phyloP scores from a whole-genome alignment of 73 alveolate species.

The Tetrahymena elliotti region DNA sequence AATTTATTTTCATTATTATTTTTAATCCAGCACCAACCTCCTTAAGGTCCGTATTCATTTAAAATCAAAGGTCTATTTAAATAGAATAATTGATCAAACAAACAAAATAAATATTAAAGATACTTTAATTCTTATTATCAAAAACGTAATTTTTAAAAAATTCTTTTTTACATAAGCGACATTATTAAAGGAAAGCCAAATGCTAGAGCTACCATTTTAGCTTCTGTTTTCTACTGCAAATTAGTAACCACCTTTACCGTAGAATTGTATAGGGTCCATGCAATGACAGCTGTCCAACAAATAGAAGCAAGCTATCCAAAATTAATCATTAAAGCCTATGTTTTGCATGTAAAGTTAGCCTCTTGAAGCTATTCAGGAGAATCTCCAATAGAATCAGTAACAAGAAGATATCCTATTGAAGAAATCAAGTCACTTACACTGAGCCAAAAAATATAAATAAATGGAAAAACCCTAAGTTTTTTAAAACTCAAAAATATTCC shows the following conservation, averaged over 20 bases:
- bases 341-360: not conserved
- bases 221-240: not conserved
- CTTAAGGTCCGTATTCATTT: not conserved
- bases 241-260: not conserved
- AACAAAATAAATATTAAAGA: not conserved
- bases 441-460: not conserved
- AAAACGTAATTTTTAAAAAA: not conserved
- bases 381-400: not conserved
- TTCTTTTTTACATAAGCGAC: not conserved
- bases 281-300: not conserved
- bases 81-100: not conserved
- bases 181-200: not conserved
- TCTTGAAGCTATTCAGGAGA: not conserved
- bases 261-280: not conserved
- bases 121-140: no score
- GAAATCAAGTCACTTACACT: not conserved
- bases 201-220: not conserved
- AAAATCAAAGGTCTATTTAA: not conserved
- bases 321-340: not conserved
- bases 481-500: not conserved
- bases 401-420: not conserved
- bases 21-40: not conserved
- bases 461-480: not conserved
- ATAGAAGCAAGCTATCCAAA: not conserved
- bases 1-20: not conserved